Conservation (phyloP, 371 early-diverging fungal species). For the Syncephalastrum sp. region DNA sequence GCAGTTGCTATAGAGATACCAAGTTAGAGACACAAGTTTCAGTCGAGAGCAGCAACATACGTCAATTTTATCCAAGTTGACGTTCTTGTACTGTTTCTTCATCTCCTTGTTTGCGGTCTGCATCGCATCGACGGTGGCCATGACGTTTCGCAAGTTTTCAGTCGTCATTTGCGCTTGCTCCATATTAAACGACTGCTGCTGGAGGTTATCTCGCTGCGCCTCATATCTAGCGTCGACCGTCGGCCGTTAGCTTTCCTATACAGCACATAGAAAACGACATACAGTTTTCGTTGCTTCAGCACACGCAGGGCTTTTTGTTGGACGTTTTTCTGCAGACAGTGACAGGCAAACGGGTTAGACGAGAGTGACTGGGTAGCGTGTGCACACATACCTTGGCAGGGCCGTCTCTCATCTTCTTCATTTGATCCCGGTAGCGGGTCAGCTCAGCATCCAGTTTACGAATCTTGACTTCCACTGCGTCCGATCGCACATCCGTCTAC, state of each 20-base stretch:
- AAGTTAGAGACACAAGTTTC: not conserved
- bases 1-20: conserved; percentile 64
- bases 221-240: conserved; percentile 68
- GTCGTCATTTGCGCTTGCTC: conserved; percentile 94
- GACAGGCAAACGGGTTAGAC: not conserved
- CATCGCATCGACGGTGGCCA: conserved; percentile 95
- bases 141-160: conserved; percentile 92
- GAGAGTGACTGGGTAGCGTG: not conserved
- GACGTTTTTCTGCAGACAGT: conserved; percentile 67
- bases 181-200: conserved; percentile 96
- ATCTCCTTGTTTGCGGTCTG: conserved; percentile 87
- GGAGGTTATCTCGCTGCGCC: conserved; percentile 87
- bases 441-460: conserved; percentile 91
- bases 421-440: conserved; percentile 86
- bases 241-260: not conserved
- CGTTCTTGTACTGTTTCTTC: conserved; percentile 92
- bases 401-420: conserved; percentile 91
- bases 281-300: conserved; percentile 91
- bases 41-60: conserved; percentile 37
- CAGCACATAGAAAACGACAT: conserved; percentile 13
- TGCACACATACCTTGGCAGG: conserved; percentile 73
- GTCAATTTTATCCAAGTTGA: conserved; percentile 92
- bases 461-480: conserved; percentile 90
- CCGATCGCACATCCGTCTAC: conserved; percentile 85
- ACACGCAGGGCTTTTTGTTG: conserved; percentile 90